phyloP scores from a whole-genome alignment of 805 yeast genomes.

The Spathaspora sp. region DNA sequence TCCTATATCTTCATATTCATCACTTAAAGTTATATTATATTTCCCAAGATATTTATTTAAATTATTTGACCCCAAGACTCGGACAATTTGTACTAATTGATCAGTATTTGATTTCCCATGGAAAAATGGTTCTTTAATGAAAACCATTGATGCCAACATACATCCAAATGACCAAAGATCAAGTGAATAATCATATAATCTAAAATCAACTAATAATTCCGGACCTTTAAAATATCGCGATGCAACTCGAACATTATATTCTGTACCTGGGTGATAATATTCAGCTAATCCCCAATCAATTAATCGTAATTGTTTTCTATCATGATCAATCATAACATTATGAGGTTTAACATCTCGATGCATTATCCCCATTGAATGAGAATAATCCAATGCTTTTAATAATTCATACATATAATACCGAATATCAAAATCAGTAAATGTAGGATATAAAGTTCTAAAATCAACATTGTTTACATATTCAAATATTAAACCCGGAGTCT shows the following conservation, averaged over 20 bases:
- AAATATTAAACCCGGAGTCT: slow-evolving; percentile 85
- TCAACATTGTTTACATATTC: slow-evolving; percentile 84
- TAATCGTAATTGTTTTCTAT: slow-evolving; percentile 61
- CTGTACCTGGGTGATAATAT: slow-evolving; percentile 84
- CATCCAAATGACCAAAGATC: slow-evolving; percentile 96
- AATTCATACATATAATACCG: slow-evolving; percentile 81
- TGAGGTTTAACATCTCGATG: slow-evolving; percentile 90
- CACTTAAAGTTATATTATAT: slow-evolving; percentile 67
- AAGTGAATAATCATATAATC: slow-evolving; percentile 85
- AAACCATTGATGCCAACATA: slow-evolving; percentile 85
- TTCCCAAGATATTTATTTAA: slow-evolving; percentile 64
- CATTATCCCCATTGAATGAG: slow-evolving; percentile 84
- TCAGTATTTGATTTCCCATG: slow-evolving; percentile 89
- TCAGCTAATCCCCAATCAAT: slow-evolving; percentile 98
- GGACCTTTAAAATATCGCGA: slow-evolving; percentile 93
- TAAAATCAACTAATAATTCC: slow-evolving; percentile 79
- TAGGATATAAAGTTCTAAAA: slow-evolving; percentile 82
- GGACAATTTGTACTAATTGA: slow-evolving; percentile 84
- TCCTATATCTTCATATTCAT: slow-evolving; percentile 73
- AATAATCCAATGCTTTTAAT: slow-evolving; percentile 77
- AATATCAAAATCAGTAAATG: slow-evolving; percentile 69
- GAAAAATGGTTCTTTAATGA: slow-evolving; percentile 89
- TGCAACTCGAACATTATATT: slow-evolving; percentile 91
- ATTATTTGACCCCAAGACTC: slow-evolving; percentile 83
- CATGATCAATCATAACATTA: slow-evolving; percentile 91